Conservation (phyloP, 805 yeast genomes). For the Zygoascus bituminiphila region DNA sequence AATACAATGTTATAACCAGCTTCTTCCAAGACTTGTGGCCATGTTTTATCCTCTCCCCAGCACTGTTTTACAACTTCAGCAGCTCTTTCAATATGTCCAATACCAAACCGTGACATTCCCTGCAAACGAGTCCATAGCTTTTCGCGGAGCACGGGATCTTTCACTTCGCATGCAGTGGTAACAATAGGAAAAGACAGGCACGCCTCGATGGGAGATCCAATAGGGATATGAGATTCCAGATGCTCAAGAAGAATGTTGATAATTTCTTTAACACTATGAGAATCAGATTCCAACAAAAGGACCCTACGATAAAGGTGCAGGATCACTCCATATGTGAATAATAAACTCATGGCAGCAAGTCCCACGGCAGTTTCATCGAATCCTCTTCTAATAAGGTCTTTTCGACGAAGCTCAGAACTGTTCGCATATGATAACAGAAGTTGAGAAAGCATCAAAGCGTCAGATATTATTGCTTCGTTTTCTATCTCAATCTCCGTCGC, state of each 20-base stretch:
- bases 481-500: constrained; percentile 6
- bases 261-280: constrained; percentile 41
- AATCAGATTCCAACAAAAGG: constrained; percentile 37
- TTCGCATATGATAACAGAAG: constrained; percentile 22
- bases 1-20: constrained; percentile 40
- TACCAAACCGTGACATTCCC: constrained; percentile 36
- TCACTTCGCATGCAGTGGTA: constrained; percentile 52
- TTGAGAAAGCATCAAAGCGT: constrained; percentile 37
- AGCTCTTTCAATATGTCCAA: constrained; percentile 38
- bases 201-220: constrained; percentile 43
- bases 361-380: constrained; percentile 14
- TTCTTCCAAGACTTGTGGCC: constrained; percentile 40
- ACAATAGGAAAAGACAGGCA: constrained; percentile 49
- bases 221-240: constrained; percentile 34
- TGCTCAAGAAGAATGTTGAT: constrained; percentile 35
- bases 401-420: constrained; percentile 11
- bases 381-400: constrained; percentile 1
- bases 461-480: constrained; percentile 21
- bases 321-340: constrained; percentile 46
- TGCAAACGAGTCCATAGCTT: constrained; percentile 35
- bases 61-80: constrained; percentile 41
- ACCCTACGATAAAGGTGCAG: constrained; percentile 52
- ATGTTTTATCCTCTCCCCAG: constrained; percentile 46
- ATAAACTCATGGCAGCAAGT: constrained; percentile 40
- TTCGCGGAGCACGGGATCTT: constrained; percentile 31